Evolutionary conservation across 257 asterid genomes (phyloP), one percentile per base, ranked within the genome.

Genomic region (Anisodus acutangulus): DNA sequence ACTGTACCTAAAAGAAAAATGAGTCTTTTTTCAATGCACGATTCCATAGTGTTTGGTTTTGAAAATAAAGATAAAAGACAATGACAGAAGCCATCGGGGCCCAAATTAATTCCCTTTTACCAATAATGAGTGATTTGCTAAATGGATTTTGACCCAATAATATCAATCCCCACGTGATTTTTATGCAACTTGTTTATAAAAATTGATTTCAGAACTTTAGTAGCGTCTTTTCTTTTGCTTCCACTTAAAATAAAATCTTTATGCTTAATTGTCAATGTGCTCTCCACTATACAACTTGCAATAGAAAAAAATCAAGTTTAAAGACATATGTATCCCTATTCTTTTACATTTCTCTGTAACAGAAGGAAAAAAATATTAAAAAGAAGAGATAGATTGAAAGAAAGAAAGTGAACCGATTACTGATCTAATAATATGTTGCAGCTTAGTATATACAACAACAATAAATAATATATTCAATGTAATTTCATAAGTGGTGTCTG

Each of bases 81-180:
- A 68, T n/a, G 88, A 84, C 81, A 54, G 70, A 64, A 87, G 84
- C 85, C 76, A 26, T 26, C 19, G 59, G 80, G 83, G n/a, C 68
- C 83, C 81, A 31, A 15, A 55, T 39, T 58, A 57, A 39, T 58
- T 67, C 74, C 83, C 58, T 79, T 45, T 9, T 2, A 8, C n/a
- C 0, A 31, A 22, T 78, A 53, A 26, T 55, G 0, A 3, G 4
- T n/a, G 26, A 71, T 64, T 54, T 35, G 8, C 17, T 37, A 3
- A 79, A 13, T 16, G 60, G 11, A 58, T 0, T 8, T 58, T n/a
- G 43, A 22, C 17, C 54, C 85, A 69, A 83, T n/a, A n/a, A 22
- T 79, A 39, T 35, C 3, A 26, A 35, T 60, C 26, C 72, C 43
- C 84, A 87, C 86, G 87, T 87, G 89, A 87, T 58, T 6, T 79